phyloP scores from a whole-genome alignment of 1,284 basidiomycete species.

The Irpex rosettiformis region DNA sequence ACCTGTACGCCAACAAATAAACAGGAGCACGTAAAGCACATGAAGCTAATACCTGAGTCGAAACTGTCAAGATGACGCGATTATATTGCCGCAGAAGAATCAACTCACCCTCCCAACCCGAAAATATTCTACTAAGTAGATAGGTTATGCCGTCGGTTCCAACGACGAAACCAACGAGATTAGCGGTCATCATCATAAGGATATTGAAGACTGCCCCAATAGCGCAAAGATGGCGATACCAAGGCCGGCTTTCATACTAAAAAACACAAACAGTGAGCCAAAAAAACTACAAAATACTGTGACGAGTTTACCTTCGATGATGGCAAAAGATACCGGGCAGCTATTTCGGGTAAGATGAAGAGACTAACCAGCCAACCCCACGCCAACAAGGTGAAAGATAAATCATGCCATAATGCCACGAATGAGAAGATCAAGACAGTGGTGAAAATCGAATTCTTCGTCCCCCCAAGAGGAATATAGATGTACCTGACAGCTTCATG shows the following conservation, averaged over 20 bases:
- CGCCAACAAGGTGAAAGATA: conserved; percentile 83
- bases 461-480: conserved; percentile 91
- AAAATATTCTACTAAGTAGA: conserved; percentile 65
- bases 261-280: background rate
- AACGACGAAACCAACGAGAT: conserved; percentile 94
- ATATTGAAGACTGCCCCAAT: conserved; percentile 85
- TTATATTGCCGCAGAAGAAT: conserved; percentile 1
- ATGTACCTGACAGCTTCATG: conserved; percentile 70
- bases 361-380: conserved; percentile 97
- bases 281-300: background rate
- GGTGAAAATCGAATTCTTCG: conserved; percentile 61
- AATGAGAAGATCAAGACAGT: conserved; percentile 91
- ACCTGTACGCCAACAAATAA: conserved; percentile 86
- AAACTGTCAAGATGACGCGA: conserved; percentile 3
- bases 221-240: conserved; percentile 89
- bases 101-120: conserved; percentile 56
- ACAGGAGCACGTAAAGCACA: conserved; percentile 57
- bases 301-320: conserved; percentile 53
- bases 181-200: conserved; percentile 89
- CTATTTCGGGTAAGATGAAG: conserved; percentile 88
- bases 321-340: conserved; percentile 60
- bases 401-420: conserved; percentile 98
- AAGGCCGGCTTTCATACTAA: conserved; percentile 64
- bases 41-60: conserved; percentile 65
- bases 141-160: conserved; percentile 82